Conservation (phyloP, 257 asterid species). For the Solanum raphanifolium region DNA sequence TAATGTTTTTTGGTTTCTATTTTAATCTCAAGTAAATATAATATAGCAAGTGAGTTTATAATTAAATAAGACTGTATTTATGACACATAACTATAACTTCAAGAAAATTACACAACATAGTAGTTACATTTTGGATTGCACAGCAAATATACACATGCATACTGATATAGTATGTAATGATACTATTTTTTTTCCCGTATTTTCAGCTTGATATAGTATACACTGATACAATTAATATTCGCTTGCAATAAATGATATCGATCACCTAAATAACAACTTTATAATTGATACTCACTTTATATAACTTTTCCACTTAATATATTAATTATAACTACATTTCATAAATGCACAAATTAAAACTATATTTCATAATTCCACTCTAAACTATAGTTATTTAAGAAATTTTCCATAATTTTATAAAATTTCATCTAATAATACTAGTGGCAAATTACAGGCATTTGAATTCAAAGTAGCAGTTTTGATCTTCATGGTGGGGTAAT, state of each 20-base stretch:
- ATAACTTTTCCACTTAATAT: not conserved
- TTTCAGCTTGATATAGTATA: not conserved
- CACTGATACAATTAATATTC: not conserved
- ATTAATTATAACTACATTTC: too few species aligned
- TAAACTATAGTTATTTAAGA: too few species aligned
- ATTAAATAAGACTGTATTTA: not conserved
- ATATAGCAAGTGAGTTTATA: not conserved
- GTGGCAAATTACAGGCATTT: not conserved
- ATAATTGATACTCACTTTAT: not conserved
- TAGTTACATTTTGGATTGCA: not conserved
- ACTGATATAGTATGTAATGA: too few species aligned
- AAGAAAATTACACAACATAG: not conserved
- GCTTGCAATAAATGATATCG: too few species aligned
- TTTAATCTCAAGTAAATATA: too few species aligned
- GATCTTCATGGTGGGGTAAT: not conserved
- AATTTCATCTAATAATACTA: not conserved
- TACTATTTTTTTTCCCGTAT: too few species aligned
- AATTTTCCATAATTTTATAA: too few species aligned
- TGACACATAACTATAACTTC: not conserved
- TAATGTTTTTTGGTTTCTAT: not conserved
- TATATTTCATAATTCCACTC: not conserved
- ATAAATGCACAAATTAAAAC: too few species aligned
- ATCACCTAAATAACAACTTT: too few species aligned
- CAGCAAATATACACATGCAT: not conserved
- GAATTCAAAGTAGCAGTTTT: not conserved